Evolutionary conservation across 176 grass and related monocot genomes (phyloP).

Genomic region (Poa pratensis): DNA sequence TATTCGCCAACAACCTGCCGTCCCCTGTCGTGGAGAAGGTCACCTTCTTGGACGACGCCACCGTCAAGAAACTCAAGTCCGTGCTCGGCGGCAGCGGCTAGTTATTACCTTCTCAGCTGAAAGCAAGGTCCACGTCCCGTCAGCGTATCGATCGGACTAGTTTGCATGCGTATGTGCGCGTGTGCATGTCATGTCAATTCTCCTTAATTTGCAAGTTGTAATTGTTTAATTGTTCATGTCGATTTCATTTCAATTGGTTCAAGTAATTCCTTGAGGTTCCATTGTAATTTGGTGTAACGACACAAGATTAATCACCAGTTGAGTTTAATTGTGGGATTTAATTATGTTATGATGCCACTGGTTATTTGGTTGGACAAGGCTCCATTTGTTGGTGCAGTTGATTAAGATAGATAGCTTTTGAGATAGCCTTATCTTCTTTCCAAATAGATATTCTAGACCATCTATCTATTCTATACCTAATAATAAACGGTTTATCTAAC

Average conservation of each 20-base stretch:
- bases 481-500: too few relatives aligned
- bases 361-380: not conserved
- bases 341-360: not conserved
- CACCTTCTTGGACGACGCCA: constrained; percentile 45
- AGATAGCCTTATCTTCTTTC: not conserved
- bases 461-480: too few relatives aligned
- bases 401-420: not conserved
- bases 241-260: constrained; percentile 1
- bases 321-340: not conserved
- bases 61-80: constrained; percentile 59
- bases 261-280: constrained; percentile 5
- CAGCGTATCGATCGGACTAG: not conserved
- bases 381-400: not conserved
- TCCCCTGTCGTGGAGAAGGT: constrained; percentile 36
- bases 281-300: not conserved
- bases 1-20: constrained; percentile 57
- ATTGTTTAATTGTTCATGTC: not conserved
- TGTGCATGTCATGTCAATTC: not conserved
- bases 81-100: constrained; percentile 55
- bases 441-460: too few relatives aligned
- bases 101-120: not conserved
- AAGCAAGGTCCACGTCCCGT: not conserved
- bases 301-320: not conserved
- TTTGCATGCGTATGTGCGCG: not conserved
- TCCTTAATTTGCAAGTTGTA: not conserved